Evolutionary conservation across 371 early-diverging fungal species (phyloP), one percentile per base, ranked within the genome.

Genomic region (Mortierella sp.): DNA sequence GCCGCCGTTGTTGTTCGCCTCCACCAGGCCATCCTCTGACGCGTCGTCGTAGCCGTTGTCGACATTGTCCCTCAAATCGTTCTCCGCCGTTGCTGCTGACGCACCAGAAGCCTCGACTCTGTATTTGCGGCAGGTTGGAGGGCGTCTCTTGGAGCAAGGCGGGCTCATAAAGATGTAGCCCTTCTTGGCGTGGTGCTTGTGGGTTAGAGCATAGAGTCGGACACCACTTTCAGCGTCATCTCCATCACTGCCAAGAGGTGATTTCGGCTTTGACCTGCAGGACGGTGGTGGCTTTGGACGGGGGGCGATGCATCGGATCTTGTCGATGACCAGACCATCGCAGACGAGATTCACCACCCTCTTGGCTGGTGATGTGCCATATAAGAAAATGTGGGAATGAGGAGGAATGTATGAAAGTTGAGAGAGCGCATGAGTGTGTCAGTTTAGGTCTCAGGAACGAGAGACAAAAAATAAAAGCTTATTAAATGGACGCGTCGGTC

Each of bases 111-210:
- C 6, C 2, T 47, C 47, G n/a, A 47, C 19, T 47, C 47, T 47
- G 16, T 31, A 29, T 31, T 10, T 6, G 55, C 55, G 6, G 63
- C 24, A 70, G 11, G 10, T 19, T 1, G 22, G 14, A 4, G 47
- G 61, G 37, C 58, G n/a, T 19, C 19, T 40, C 19, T 58, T 44
- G 5, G 71, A 70, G 39, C 71, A 63, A 45, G 71, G 71, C 7
- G 58, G 11, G 61, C 45, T 41, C 71, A 70, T 70, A 34, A 48
- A 43, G 45, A 70, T 34, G 9, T 63, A 70, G 45, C 9, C 19
- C 10, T 70, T 13, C 10, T 24, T 47, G 39, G 11, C 13, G 14
- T 44, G 45, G 4, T 47, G 45, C 26, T 53, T 69, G 63, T 39
- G 55, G 6, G 55, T 39, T 7, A 63, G 37, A 16, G 71, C 71